Conservation (phyloP, 257 asterid genomes). For the Solanum chilense region DNA sequence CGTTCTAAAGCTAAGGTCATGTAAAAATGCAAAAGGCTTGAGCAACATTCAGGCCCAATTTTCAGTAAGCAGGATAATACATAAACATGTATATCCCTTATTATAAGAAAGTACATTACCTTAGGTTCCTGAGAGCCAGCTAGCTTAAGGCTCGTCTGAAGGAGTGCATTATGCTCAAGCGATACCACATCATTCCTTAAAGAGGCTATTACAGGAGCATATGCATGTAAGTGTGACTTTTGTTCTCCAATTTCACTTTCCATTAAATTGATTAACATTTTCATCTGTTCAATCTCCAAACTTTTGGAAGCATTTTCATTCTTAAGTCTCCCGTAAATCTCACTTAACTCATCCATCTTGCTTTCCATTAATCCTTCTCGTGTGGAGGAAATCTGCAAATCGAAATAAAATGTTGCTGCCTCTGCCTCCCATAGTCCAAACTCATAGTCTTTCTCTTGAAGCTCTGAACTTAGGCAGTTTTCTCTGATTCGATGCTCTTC, state of each 20-base stretch:
- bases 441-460: conserved; percentile 46
- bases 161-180: conserved; percentile 51
- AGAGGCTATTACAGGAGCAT: conserved; percentile 48
- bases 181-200: conserved; percentile 48
- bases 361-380: conserved; percentile 45
- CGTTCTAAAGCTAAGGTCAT: not conserved
- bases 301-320: conserved; percentile 30
- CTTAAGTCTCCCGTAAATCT: conserved; percentile 35
- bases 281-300: conserved; percentile 48
- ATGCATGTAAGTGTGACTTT: conserved; percentile 42
- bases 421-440: conserved; percentile 78
- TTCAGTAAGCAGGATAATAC: not conserved
- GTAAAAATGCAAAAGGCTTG: not conserved
- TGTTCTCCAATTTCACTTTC: conserved; percentile 45
- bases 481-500: conserved; percentile 45
- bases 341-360: conserved; percentile 67
- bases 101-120: conserved; percentile 29
- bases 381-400: conserved; percentile 68
- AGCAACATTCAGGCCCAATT: not conserved
- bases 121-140: conserved; percentile 31
- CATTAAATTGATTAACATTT: conserved; percentile 33
- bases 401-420: conserved; percentile 58
- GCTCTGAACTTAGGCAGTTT: conserved; percentile 43
- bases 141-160: conserved; percentile 23
- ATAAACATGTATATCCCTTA: not conserved